Base-by-base conservation (phyloP, 73 alveolate species). In the Paramecium sonneborni region DNA sequence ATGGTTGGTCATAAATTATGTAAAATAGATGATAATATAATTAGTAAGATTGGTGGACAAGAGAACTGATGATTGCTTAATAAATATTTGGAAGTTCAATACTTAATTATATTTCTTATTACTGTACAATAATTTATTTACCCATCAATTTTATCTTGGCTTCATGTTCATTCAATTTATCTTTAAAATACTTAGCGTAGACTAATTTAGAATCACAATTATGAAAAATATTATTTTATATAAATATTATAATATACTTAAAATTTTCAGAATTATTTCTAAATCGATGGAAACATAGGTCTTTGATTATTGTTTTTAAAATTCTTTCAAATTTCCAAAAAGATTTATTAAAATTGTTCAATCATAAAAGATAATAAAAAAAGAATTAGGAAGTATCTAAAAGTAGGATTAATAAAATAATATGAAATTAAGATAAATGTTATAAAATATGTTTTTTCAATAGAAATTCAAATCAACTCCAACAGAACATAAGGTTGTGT, bases 401-500 rank as follows among this genome's bases (percentile, higher is more conserved):
- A n/a, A n/a, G n/a, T n/a, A n/a, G n/a, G n/a, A n/a, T n/a, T n/a
- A n/a, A n/a, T n/a, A n/a, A n/a, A n/a, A n/a, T n/a, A n/a, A n/a
- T 35, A 35, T 35, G 6, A 35, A 35, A 35, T 35, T 35, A 35
- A 35, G 2, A 35, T 6, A 48, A 48, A 4, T 48, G 2, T 48
- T 15, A 15, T 41, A 41, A 41, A 48, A 4, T 4, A 4, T 48
- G 20, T 15, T 48, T 48, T 3, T 15, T 72, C 86, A 72, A 72
- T 96, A 96, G 91, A 44, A 96, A 69, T 88, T 85, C 32, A 91
- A 57, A 69, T 96, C 98, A n/a, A 96, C 96, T 8, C 97, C 97
- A 4, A 43, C 90, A 10, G 96, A 95, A 76, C 97, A 95, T 18
- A 90, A 85, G 9, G 96, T 85, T 52, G 92, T 57, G 39, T 93